Percentiles rank a stretch among this genome's conserved stretches.
Evolutionary conservation across 2,329 filamentous ascomycete species (phyloP).

Genomic region (Penicillium brasilianum): DNA sequence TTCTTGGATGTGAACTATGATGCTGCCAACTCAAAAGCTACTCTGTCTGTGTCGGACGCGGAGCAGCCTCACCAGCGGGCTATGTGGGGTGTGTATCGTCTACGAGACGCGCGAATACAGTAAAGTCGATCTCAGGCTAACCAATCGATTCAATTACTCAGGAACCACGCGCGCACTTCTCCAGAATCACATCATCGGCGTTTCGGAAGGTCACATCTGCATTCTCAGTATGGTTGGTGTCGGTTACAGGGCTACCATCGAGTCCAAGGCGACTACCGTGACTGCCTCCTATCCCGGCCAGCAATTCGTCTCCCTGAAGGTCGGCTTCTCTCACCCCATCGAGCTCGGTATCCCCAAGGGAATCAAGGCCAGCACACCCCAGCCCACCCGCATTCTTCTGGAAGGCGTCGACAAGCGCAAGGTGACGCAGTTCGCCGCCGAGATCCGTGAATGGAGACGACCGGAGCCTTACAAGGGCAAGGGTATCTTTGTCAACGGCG

Average conservation of each 20-base stretch:
- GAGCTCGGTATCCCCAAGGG: conserved; percentile 83
- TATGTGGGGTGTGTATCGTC: conserved; percentile 82
- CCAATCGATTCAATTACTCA: conserved; percentile 44
- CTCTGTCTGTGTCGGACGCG: conserved; percentile 71
- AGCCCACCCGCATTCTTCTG: conserved; percentile 87
- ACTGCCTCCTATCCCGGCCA: conserved; percentile 74
- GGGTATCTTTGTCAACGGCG: conserved; percentile 96
- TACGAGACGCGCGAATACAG: background rate
- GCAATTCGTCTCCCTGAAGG: conserved; percentile 89
- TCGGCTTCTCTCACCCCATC: conserved; percentile 95
- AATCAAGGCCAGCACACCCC: conserved; percentile 83
- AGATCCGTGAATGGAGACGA: conserved; percentile 83
- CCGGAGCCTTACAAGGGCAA: conserved; percentile 99
- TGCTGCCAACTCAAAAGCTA: conserved; percentile 64
- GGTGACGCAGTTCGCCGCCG: conserved; percentile 88
- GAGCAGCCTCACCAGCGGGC: conserved; percentile 76
- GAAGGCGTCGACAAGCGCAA: conserved; percentile 86
- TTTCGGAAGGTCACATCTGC: conserved; percentile 94
- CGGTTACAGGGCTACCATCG: conserved; percentile 88
- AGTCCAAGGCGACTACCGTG: conserved; percentile 72
- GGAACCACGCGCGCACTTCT: conserved; percentile 90
- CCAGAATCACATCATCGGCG: conserved; percentile 87
- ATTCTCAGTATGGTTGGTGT: conserved; percentile 93
- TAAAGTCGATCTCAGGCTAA: conserved; percentile 21
- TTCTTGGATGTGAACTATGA: conserved; percentile 78